Conservation (phyloP, 2,329 filamentous ascomycete species). For the Ilyonectria mors-panacis region DNA sequence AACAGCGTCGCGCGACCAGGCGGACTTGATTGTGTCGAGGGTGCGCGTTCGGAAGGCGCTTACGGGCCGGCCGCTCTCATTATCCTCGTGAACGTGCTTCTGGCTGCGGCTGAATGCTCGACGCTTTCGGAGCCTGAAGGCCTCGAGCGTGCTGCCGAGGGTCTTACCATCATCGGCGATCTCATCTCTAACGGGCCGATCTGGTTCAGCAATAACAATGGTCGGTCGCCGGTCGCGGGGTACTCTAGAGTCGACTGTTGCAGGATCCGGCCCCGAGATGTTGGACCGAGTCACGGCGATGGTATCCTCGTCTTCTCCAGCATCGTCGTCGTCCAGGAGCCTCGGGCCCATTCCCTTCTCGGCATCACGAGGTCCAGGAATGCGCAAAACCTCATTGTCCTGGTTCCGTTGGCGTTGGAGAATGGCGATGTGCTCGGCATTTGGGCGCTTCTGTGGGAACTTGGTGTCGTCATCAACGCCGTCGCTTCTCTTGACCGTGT, state of each 20-base stretch:
- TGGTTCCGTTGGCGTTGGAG: constrained; percentile 86
- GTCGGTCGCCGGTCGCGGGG: constrained; percentile 63
- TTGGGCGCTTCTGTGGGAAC: constrained; percentile 65
- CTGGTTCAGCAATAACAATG: constrained; percentile 78
- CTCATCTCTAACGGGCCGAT: constrained; percentile 56
- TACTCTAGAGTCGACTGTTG: constrained; percentile 39
- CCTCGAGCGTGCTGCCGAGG: constrained; percentile 56
- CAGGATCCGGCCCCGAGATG: constrained; percentile 47
- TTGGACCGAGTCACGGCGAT: constrained; percentile 44
- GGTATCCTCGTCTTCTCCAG: constrained; percentile 52
- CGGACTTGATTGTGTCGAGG: constrained; percentile 71
- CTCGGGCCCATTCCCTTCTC: constrained; percentile 84
- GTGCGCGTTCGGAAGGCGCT: constrained; percentile 62
- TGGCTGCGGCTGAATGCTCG: constrained; percentile 56
- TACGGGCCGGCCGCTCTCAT: constrained; percentile 45
- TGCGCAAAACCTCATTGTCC: constrained; percentile 83
- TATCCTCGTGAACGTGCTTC: constrained; percentile 57
- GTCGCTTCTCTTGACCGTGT: constrained; percentile 74
- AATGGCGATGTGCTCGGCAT: constrained; percentile 90
- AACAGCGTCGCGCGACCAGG: constrained; percentile 67
- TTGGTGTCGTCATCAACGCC: constrained; percentile 66
- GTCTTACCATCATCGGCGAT: constrained; percentile 61
- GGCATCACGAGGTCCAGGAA: constrained; percentile 92
- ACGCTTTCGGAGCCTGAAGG: constrained; percentile 62
- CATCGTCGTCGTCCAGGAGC: constrained; percentile 61